Evolutionary conservation across 805 yeast species (phyloP).

Genomic region (Saccharomycopsis fibuligera): DNA sequence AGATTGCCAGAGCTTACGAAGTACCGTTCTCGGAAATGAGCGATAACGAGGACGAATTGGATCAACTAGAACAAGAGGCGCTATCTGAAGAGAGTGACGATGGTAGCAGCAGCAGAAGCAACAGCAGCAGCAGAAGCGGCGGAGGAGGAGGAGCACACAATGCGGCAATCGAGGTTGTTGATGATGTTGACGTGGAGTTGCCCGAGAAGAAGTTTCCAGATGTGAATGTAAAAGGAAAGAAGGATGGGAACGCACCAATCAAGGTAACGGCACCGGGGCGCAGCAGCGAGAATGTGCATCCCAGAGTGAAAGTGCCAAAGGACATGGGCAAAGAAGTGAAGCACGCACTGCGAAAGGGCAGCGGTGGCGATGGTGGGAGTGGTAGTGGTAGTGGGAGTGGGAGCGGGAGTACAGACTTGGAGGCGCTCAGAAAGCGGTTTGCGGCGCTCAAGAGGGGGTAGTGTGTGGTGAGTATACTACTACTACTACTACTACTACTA

Average conservation of each 20-base stretch:
- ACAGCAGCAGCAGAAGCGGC: neutral
- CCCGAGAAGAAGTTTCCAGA: neutral
- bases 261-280: conserved; percentile 37
- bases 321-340: conserved; percentile 29
- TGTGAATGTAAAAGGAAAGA: neutral
- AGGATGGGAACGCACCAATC: conserved; percentile 32
- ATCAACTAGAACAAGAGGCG: conserved; percentile 24
- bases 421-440: conserved; percentile 61
- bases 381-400: conserved; percentile 10
- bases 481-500: too few relatives aligned
- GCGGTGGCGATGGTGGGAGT: conserved; percentile 23
- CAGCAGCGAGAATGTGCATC: conserved; percentile 35
- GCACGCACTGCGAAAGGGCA: conserved; percentile 16
- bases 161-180: neutral
- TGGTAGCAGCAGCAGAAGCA: conserved; percentile 22
- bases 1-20: conserved; percentile 73
- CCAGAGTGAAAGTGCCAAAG: conserved; percentile 35
- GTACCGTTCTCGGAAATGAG: conserved; percentile 62
- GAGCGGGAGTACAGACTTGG: conserved; percentile 40
- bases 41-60: conserved; percentile 27
- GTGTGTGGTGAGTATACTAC: neutral
- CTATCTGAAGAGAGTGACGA: conserved; percentile 23
- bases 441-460: conserved; percentile 53
- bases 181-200: neutral
- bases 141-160: conserved; percentile 20